These are phyloP conservation scores for Saccharomycopsis malanga DNA, from an alignment of 805 yeast species.

Conservation along the genomic window DNA sequence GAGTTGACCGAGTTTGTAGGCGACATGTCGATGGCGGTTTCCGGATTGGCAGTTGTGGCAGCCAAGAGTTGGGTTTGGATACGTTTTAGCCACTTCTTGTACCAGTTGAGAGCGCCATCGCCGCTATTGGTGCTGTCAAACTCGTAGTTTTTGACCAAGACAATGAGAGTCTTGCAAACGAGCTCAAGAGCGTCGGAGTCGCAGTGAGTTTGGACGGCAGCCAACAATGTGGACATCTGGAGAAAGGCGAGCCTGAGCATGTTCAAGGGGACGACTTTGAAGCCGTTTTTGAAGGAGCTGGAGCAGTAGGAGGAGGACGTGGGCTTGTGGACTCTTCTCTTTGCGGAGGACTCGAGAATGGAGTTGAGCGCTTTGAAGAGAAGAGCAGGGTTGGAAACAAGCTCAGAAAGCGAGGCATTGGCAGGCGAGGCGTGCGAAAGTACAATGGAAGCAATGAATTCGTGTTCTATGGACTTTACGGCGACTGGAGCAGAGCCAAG, in stretches of 20 bases:
- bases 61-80: neutral
- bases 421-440: neutral
- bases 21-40: neutral
- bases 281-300: constrained; percentile 15
- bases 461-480: constrained; percentile 15
- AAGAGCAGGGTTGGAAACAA: neutral
- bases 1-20: constrained; percentile 6
- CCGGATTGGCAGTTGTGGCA: neutral
- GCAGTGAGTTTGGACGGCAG: constrained; percentile 1
- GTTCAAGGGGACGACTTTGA: constrained; percentile 13
- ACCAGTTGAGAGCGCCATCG: neutral
- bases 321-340: neutral
- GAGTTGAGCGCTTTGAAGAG: constrained; percentile 9
- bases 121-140: constrained; percentile 5
- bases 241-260: constrained; percentile 2
- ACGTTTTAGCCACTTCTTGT: neutral
- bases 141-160: constrained; percentile 15
- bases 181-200: constrained; percentile 21
- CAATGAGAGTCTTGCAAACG: neutral
- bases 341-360: constrained; percentile 4
- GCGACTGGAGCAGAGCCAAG: neutral
- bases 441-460: constrained; percentile 9
- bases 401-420: neutral
- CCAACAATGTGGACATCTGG: neutral
- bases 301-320: neutral